A percentile compares a stretch with the other conserved stretches of the same genome.
Conservation (phyloP, 148 eudicot genomes). For the Tetragonia tetragonoides region DNA sequence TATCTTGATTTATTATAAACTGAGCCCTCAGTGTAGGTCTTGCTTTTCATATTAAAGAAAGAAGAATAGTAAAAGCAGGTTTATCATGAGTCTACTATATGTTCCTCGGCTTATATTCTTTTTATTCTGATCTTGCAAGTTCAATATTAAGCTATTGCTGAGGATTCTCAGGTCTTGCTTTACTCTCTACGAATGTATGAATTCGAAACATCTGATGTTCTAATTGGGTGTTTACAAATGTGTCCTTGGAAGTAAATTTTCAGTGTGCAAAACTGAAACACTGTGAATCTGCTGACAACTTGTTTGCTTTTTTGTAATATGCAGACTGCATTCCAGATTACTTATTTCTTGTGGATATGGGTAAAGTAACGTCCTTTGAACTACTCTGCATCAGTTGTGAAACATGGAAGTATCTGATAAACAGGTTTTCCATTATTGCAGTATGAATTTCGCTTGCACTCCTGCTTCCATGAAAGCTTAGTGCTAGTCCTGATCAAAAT, state of each 20-base stretch:
- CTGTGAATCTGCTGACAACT: slow-evolving; percentile 5
- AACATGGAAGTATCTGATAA: neutral
- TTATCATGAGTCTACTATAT: neutral
- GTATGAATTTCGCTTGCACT: slow-evolving; percentile 58
- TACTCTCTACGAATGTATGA: neutral
- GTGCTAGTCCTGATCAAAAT: slow-evolving; percentile 39
- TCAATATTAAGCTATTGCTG: neutral
- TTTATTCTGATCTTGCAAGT: neutral
- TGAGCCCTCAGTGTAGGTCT: too few species aligned
- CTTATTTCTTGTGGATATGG: slow-evolving; percentile 87
- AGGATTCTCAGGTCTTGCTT: neutral
- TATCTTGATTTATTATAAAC: too few species aligned
- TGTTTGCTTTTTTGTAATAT: slow-evolving; percentile 18
- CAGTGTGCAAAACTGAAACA: neutral
- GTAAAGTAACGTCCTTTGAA: slow-evolving; percentile 37
- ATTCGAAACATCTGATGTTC: neutral
- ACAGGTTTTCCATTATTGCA: slow-evolving; percentile 34
- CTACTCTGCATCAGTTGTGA: neutral
- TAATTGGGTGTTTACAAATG: neutral
- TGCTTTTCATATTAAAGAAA: too few species aligned
- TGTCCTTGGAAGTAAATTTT: neutral
- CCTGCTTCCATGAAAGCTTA: slow-evolving; percentile 65
- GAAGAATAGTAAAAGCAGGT: neutral
- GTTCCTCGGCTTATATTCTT: neutral
- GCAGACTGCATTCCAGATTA: slow-evolving; percentile 94